Percentiles rank a stretch among this genome's conserved stretches.
These are phyloP conservation scores for Aspergillus candidus DNA, from an alignment of 2,329 filamentous ascomycete genomes.

Conservation along the genomic window DNA sequence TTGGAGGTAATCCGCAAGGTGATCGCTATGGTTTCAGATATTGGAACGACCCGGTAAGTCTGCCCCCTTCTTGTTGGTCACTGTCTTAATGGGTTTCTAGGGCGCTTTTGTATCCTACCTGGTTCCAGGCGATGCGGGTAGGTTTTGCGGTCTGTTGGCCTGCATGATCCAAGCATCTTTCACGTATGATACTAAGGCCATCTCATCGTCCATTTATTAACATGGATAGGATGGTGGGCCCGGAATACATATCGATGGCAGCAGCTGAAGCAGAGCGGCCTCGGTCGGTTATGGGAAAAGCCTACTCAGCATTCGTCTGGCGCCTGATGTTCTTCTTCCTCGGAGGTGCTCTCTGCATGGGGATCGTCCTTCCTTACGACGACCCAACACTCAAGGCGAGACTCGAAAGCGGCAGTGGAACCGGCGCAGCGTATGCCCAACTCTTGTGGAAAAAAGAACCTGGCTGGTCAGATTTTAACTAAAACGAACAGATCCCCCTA, in stretches of 20 bases:
- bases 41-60: slow-evolving; percentile 49
- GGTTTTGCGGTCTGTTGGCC: slow-evolving; percentile 49
- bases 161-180: slow-evolving; percentile 66
- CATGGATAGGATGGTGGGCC: slow-evolving; percentile 47
- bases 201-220: background rate
- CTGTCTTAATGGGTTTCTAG: slow-evolving; percentile 2
- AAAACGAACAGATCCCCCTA: slow-evolving; percentile 50
- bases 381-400: slow-evolving; percentile 53
- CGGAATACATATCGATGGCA: slow-evolving; percentile 55
- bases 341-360: slow-evolving; percentile 61
- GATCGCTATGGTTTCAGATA: slow-evolving; percentile 66
- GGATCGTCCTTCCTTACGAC: slow-evolving; percentile 63
- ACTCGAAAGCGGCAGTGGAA: slow-evolving; percentile 43
- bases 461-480: background rate
- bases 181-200: slow-evolving; percentile 29
- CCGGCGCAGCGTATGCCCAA: slow-evolving; percentile 49
- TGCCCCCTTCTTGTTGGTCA: background rate
- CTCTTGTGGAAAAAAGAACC: background rate
- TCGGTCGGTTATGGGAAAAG: slow-evolving; percentile 60
- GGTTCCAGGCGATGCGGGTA: slow-evolving; percentile 55
- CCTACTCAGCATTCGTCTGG: slow-evolving; percentile 69
- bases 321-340: slow-evolving; percentile 69
- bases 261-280: slow-evolving; percentile 65
- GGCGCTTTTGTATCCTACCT: slow-evolving; percentile 61
- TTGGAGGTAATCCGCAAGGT: slow-evolving; percentile 67